phyloP scores from a whole-genome alignment of 1,284 basidiomycete genomes.

The Rhizoctonia solani region DNA sequence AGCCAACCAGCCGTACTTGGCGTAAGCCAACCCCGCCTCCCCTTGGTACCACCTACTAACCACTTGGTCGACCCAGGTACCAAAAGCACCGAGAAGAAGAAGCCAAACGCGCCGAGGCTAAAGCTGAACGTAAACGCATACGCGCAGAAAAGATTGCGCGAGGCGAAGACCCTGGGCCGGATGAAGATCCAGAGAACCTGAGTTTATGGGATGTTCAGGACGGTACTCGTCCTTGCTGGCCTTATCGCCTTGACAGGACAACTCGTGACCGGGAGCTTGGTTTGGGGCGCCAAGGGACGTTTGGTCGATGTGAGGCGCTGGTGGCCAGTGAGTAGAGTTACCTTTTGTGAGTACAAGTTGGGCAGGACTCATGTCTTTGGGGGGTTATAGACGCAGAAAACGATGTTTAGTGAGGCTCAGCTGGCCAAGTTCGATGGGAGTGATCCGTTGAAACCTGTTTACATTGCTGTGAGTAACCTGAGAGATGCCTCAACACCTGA shows the following conservation, averaged over 20 bases:
- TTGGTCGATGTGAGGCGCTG: conserved; percentile 62
- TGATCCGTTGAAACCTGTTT: conserved; percentile 71
- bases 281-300: conserved; percentile 74
- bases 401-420: conserved; percentile 71
- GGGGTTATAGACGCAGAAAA: conserved; percentile 64
- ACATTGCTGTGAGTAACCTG: conserved; percentile 69
- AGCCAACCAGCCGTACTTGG: conserved; percentile 79
- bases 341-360: no score
- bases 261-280: conserved; percentile 78
- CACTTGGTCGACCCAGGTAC: conserved; percentile 55
- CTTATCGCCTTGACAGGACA: conserved; percentile 66
- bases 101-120: conserved; percentile 63
- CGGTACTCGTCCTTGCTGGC: conserved; percentile 61
- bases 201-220: conserved; percentile 61
- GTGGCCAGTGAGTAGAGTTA: conserved; percentile 56
- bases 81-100: conserved; percentile 67
- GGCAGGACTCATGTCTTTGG: no score
- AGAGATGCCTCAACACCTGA: conserved; percentile 33
- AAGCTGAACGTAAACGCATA: conserved; percentile 69
- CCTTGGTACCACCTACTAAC: conserved; percentile 36
- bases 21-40: conserved; percentile 54
- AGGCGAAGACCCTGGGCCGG: conserved; percentile 71
- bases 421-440: conserved; percentile 78
- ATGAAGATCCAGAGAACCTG: conserved; percentile 66
- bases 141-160: conserved; percentile 71